Conservation (phyloP, 2,329 filamentous ascomycete species). For the Pyrenophora graminea region DNA sequence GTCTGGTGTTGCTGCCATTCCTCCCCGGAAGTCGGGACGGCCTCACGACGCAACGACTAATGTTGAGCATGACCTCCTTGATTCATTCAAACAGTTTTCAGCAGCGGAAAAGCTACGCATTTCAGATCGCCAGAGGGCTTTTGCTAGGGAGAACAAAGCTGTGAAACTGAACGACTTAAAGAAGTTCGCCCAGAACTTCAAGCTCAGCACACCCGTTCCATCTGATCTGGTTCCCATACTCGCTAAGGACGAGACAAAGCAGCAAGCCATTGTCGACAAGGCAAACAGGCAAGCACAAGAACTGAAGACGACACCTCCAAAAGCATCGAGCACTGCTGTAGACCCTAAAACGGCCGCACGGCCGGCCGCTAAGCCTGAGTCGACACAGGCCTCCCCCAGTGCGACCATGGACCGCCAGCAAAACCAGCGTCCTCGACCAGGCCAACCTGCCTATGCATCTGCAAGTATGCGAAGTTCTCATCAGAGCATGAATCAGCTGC, state of each 20-base stretch:
- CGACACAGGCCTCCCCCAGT: slow-evolving; percentile 36
- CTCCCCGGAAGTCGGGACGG: slow-evolving; percentile 44
- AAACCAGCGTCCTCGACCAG: slow-evolving; percentile 51
- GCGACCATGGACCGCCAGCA: slow-evolving; percentile 52
- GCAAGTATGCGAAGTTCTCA: slow-evolving; percentile 50
- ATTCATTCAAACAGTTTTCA: slow-evolving; percentile 68
- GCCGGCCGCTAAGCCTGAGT: slow-evolving; percentile 43
- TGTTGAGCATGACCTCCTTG: slow-evolving; percentile 64
- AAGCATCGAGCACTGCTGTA: slow-evolving; percentile 49
- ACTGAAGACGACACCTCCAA: slow-evolving; percentile 43
- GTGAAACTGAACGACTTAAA: slow-evolving; percentile 92
- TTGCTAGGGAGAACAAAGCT: slow-evolving; percentile 75
- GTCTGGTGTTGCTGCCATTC: slow-evolving; percentile 30
- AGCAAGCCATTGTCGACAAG: slow-evolving; percentile 89
- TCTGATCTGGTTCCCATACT: slow-evolving; percentile 91
- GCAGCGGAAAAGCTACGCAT: slow-evolving; percentile 64
- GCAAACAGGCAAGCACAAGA: slow-evolving; percentile 75
- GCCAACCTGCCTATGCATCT: slow-evolving; percentile 48
- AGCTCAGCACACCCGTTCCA: slow-evolving; percentile 89
- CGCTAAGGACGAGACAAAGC: slow-evolving; percentile 93
- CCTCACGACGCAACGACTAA: slow-evolving; percentile 62
- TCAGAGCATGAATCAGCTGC: slow-evolving; percentile 47
- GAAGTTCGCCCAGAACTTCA: slow-evolving; percentile 93
- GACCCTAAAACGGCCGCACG: slow-evolving; percentile 39
- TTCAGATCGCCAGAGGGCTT: slow-evolving; percentile 59